These are phyloP conservation scores for Pythium periplocum DNA, from an alignment of 352 stramenopile species.

Conservation along the genomic window DNA sequence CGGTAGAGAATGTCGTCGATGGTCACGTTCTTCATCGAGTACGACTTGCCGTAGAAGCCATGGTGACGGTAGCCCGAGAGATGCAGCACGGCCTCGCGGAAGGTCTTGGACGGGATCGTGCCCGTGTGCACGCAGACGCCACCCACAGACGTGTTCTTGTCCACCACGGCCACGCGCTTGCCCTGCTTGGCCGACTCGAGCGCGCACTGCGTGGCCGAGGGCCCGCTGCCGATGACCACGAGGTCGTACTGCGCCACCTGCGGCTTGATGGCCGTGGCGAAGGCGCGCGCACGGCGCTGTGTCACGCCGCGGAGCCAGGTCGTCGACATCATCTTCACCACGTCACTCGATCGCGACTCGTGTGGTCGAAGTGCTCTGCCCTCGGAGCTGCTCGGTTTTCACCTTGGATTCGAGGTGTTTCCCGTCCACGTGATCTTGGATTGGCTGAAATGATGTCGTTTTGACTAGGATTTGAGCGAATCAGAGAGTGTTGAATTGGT, in stretches of 20 bases:
- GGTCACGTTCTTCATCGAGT: conserved; percentile 78
- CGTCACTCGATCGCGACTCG: too few relatives aligned
- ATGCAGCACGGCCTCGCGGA: conserved; percentile 87
- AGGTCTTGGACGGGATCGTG: conserved; percentile 87
- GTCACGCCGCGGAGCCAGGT: too few relatives aligned
- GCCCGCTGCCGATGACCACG: conserved; percentile 85
- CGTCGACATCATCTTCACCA: too few relatives aligned
- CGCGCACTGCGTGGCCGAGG: conserved; percentile 82
- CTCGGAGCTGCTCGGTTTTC: too few relatives aligned
- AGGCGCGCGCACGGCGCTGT: too few relatives aligned
- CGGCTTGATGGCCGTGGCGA: conserved; percentile 7
- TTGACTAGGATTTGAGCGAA: too few relatives aligned
- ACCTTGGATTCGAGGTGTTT: too few relatives aligned
- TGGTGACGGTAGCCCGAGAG: conserved; percentile 88
- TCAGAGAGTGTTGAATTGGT: too few relatives aligned
- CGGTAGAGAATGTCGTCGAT: conserved; percentile 82
- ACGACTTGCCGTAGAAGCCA: conserved; percentile 84
- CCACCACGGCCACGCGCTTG: conserved; percentile 73
- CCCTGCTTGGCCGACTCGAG: conserved; percentile 81
- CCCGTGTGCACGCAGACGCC: conserved; percentile 84
- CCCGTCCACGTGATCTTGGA: too few relatives aligned
- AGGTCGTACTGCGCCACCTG: conserved; percentile 66
- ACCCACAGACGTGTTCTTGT: conserved; percentile 56
- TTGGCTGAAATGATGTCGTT: too few relatives aligned
- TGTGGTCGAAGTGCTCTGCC: too few relatives aligned